Conservation (phyloP, 2,329 filamentous ascomycete genomes). For the Lachnellula hyalina region DNA sequence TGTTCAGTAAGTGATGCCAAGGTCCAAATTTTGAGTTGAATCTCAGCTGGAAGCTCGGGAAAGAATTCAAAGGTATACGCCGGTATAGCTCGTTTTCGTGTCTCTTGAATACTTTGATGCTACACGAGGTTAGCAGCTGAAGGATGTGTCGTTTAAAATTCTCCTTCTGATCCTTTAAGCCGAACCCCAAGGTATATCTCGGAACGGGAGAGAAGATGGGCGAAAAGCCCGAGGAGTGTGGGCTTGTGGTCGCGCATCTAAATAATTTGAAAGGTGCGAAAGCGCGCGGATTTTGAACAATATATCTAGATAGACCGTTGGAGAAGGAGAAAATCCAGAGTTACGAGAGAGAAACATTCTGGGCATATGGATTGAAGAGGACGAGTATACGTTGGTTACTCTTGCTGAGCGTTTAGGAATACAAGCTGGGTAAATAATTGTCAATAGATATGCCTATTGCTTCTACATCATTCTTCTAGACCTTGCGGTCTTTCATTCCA, state of each 20-base stretch:
- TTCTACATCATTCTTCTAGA: too few species aligned
- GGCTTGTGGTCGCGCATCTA: constrained; percentile 72
- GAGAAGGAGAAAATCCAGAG: constrained; percentile 11
- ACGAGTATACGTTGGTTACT: constrained; percentile 13
- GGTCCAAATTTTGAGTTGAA: neutral
- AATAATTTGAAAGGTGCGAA: constrained; percentile 61
- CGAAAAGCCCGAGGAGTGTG: constrained; percentile 50
- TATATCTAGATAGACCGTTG: constrained; percentile 11
- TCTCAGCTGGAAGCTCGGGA: neutral
- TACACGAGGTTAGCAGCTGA: neutral
- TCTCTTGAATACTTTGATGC: neutral
- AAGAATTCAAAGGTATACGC: neutral
- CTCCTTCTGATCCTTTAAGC: constrained; percentile 56
- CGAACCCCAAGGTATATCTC: constrained; percentile 58
- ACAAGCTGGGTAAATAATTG: constrained; percentile 7
- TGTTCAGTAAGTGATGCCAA: neutral
- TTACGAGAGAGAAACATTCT: constrained; percentile 10
- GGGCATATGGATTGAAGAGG: constrained; percentile 10
- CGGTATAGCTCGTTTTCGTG: neutral
- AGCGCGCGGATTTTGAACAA: constrained; percentile 40
- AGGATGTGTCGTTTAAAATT: too few species aligned
- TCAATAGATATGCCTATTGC: neutral
- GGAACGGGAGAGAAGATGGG: constrained; percentile 58
- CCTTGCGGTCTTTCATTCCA: too few species aligned
- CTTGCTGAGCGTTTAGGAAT: constrained; percentile 12